phyloP scores from a whole-genome alignment of 495 filamentous ascomycete genomes.

The Copromyces sp. region DNA sequence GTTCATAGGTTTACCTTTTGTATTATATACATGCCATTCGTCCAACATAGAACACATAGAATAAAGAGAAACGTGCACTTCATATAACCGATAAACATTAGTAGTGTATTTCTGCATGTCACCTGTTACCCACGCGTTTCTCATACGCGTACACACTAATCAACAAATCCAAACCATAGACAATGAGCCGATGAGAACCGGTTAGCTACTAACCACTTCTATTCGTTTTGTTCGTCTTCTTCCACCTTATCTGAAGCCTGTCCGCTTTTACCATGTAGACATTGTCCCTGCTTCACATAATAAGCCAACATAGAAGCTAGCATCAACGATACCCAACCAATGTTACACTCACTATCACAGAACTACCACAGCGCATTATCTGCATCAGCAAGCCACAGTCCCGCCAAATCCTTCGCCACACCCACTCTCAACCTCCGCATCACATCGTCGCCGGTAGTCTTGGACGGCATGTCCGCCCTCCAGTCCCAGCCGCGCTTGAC shows the following conservation, averaged over 20 bases:
- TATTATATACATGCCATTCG: background rate
- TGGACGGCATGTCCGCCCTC: slow-evolving; percentile 51
- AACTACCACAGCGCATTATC: slow-evolving; percentile 26
- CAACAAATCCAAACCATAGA: background rate
- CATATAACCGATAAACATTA: background rate
- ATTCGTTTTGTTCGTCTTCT: background rate
- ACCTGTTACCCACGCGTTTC: background rate
- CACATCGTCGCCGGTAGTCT: slow-evolving; percentile 53
- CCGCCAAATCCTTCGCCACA: slow-evolving; percentile 58
- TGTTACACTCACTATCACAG: background rate
- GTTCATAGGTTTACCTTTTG: background rate
- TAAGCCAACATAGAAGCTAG: background rate
- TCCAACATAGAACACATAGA: background rate
- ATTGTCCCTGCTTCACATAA: background rate
- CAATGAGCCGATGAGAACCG: background rate
- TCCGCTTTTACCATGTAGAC: background rate
- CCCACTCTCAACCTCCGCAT: slow-evolving; percentile 61
- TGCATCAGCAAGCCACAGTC: slow-evolving; percentile 50
- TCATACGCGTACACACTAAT: background rate
- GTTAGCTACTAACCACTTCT: background rate
- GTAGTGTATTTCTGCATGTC: background rate
- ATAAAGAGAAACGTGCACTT: background rate
- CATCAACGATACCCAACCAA: background rate
- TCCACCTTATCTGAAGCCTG: background rate
- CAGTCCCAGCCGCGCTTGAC: slow-evolving; percentile 76